Conservation (phyloP, 2,329 filamentous ascomycete genomes). For the Fusarium mexicanum region DNA sequence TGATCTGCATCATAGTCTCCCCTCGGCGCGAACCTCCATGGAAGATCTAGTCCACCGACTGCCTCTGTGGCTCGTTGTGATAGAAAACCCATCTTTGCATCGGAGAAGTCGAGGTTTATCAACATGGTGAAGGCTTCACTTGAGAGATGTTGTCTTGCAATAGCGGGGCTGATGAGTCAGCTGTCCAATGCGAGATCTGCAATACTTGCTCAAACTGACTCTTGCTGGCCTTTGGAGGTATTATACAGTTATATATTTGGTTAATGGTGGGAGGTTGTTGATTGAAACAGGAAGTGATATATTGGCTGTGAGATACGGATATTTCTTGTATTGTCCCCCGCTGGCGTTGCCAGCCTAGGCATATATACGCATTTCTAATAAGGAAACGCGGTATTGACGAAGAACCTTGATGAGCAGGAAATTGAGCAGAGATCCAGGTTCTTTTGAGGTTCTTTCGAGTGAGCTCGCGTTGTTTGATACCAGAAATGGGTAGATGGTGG, state of each 20-base stretch:
- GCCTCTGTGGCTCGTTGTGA: constrained; percentile 42
- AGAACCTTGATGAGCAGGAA: constrained; percentile 13
- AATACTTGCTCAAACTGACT: neutral
- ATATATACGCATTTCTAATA: neutral
- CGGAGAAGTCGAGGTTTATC: constrained; percentile 19
- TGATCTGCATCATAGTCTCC: constrained; percentile 50
- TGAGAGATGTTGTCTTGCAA: neutral
- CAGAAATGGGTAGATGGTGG: neutral
- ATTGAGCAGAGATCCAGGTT: neutral
- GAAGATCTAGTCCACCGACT: constrained; percentile 38
- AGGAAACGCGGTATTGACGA: neutral
- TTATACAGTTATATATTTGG: neutral
- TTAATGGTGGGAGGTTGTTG: too few species aligned
- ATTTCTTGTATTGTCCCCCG: neutral
- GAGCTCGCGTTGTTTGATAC: neutral
- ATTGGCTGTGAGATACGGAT: neutral
- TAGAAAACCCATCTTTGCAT: constrained; percentile 14
- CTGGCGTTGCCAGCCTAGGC: neutral
- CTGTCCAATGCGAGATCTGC: neutral
- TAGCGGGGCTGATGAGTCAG: constrained; percentile 32
- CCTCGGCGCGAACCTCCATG: constrained; percentile 48
- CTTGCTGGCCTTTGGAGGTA: neutral
- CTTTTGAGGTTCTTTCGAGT: neutral
- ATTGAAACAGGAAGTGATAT: neutral
- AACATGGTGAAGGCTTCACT: constrained; percentile 13